These are phyloP conservation scores for Orbilia quercus DNA, from an alignment of 2,329 filamentous ascomycete species.

Conservation along the genomic window DNA sequence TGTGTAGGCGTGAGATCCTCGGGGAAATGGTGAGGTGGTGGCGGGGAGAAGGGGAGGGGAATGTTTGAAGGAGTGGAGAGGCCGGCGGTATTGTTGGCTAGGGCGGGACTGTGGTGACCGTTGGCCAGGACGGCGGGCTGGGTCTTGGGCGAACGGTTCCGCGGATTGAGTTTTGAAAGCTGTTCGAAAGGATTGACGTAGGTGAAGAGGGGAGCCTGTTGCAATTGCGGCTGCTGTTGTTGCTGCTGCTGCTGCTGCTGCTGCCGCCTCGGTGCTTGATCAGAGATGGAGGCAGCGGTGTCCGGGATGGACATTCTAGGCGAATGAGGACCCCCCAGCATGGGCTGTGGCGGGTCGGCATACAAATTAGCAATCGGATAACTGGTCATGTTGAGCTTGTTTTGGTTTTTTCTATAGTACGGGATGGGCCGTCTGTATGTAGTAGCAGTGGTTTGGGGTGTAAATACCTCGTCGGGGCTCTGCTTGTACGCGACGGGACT, in stretches of 20 bases:
- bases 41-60: slow-evolving; percentile 47
- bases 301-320: slow-evolving; percentile 42
- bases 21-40: slow-evolving; percentile 23
- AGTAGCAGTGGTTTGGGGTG: no score
- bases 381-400: neutral
- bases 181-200: slow-evolving; percentile 80
- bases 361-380: slow-evolving; percentile 20
- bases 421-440: slow-evolving; percentile 18
- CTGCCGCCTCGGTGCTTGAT: slow-evolving; percentile 62
- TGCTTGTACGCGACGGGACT: slow-evolving; percentile 33
- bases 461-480: slow-evolving; percentile 29
- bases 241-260: no score
- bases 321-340: slow-evolving; percentile 29
- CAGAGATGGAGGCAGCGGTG: slow-evolving; percentile 34
- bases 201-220: slow-evolving; percentile 69
- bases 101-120: slow-evolving; percentile 61
- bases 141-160: slow-evolving; percentile 68
- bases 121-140: slow-evolving; percentile 24
- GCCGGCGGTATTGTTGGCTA: slow-evolving; percentile 60
- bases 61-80: slow-evolving; percentile 47
- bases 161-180: slow-evolving; percentile 74
- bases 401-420: neutral
- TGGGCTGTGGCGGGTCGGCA: slow-evolving; percentile 19
- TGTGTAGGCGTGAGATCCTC: slow-evolving; percentile 21
- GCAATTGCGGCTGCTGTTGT: no score